Base-by-base conservation (phyloP, 768 basidiomycete genomes). In the Lentinula aciculospora region DNA sequence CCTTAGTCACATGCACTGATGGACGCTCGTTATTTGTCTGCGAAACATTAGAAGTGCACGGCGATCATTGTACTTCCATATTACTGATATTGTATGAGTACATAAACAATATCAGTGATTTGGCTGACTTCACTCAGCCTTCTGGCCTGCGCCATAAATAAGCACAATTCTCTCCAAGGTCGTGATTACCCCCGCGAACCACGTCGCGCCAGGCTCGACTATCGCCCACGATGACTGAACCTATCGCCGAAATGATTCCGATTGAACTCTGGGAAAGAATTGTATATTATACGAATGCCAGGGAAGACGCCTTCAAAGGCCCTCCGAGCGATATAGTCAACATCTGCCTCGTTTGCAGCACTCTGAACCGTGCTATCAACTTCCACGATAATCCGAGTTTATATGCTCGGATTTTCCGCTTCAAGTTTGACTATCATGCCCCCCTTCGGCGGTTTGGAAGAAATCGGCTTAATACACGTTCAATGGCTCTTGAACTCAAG, bases 391-490 rank as follows among this genome's bases (percentile, higher is more conserved):
- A 78, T 58, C 60, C 67, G 31, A 66, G 65, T 36, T 68, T 80
- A 21, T 79, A 76, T 58, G 77, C 77, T 15, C 65, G 68, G 54
- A 73, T 80, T 37, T 82, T 79, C 61, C 67, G 67, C 12, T 63
- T 64, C 63, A 80, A 79, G 59, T 82, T 82, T 49, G 79, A 82
- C 49, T 64, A 42, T 34, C 56, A 39, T 10, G 80, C 80, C 13
- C 65, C 73, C 40, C 62, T 61, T 31, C 74, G 78, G 50, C 73
- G 79, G 45, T 67, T 78, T 12, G 67, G 68, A 31, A 50, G 65
- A 42, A 63, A 69, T 47, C 78, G 77, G 72, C 62, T 69, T 4
- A 74, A 70, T 3, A 63, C 73, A 31, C 61, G 65, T 10, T 73
- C 69, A 59, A 60, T 81, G 7, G 72, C 78, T 9, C 61, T 50